Percentiles rank a stretch among this genome's conserved stretches.
Evolutionary conservation across 176 grass and related monocot genomes (phyloP).

Genomic region (Tuctoria greenei): DNA sequence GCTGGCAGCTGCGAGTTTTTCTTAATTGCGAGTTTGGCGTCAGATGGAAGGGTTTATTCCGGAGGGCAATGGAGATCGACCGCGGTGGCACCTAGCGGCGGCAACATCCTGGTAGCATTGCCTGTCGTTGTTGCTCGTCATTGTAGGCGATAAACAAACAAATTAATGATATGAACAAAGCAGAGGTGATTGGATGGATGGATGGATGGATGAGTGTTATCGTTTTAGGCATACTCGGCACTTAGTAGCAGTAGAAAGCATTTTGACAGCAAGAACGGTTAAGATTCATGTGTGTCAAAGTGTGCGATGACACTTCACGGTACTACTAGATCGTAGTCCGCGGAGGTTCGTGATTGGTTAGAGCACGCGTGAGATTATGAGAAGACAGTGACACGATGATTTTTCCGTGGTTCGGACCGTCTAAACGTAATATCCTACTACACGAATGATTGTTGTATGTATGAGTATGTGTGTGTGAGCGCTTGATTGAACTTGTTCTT

Average conservation of each 20-base stretch:
- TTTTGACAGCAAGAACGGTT: conserved; percentile 19
- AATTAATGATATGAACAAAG: neutral
- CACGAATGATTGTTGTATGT: too few relatives aligned
- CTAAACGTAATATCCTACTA: too few relatives aligned
- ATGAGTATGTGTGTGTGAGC: too few relatives aligned
- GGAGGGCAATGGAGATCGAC: conserved; percentile 25
- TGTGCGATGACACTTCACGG: too few relatives aligned
- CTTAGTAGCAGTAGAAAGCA: neutral
- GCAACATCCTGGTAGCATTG: conserved; percentile 38
- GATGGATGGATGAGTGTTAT: neutral
- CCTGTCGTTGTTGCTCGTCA: conserved; percentile 35
- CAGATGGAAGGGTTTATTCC: conserved; percentile 22
- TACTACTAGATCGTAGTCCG: too few relatives aligned
- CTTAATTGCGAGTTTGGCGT: conserved; percentile 32
- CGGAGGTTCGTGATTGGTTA: too few relatives aligned
- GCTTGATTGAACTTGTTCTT: too few relatives aligned
- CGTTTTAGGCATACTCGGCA: neutral
- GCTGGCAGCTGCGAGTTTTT: conserved; percentile 1
- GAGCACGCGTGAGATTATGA: too few relatives aligned
- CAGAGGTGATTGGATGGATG: too few relatives aligned
- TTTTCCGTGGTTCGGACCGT: too few relatives aligned
- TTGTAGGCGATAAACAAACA: conserved; percentile 39
- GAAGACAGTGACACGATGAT: too few relatives aligned
- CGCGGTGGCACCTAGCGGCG: conserved; percentile 29
- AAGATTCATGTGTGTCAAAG: too few relatives aligned